A percentile compares a stretch with the other conserved stretches of the same genome.
These are phyloP conservation scores for Aspergillus intermedius DNA, from an alignment of 2,329 filamentous ascomycete genomes.

Conservation along the genomic window DNA sequence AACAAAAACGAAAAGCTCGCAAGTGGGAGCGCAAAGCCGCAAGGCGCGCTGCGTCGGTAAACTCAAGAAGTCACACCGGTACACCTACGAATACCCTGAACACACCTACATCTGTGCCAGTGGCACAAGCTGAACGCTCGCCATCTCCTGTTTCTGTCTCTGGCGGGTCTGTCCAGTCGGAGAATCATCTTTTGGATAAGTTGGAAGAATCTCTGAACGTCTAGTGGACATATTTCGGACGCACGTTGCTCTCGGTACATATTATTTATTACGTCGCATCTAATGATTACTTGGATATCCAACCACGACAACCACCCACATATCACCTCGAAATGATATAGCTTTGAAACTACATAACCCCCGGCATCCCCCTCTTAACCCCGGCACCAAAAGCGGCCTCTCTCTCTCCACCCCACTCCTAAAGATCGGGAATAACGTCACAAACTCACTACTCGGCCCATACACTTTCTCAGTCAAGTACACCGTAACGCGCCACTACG, in stretches of 20 bases:
- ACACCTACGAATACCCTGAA: background rate
- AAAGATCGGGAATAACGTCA: background rate
- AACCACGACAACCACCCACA: background rate
- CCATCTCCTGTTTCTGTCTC: conserved; percentile 11
- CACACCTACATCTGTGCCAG: background rate
- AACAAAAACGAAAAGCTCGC: conserved; percentile 14
- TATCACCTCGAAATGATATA: background rate
- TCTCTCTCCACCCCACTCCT: background rate
- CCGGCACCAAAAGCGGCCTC: background rate
- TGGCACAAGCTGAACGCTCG: conserved; percentile 1
- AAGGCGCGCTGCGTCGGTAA: background rate
- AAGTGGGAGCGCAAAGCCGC: conserved; percentile 11
- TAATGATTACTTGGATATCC: background rate
- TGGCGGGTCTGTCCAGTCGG: conserved; percentile 6
- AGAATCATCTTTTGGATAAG: conserved; percentile 19
- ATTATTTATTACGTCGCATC: background rate
- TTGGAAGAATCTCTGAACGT: conserved; percentile 18
- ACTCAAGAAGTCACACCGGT: background rate
- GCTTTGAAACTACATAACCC: background rate
- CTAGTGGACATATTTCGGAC: background rate
- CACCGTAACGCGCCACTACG: background rate
- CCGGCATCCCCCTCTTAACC: background rate
- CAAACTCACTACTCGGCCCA: background rate
- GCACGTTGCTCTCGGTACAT: background rate
- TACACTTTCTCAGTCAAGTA: background rate